Base-by-base conservation (phyloP, 2,329 filamentous ascomycete genomes). In the Aphanoascus verrucosus region DNA sequence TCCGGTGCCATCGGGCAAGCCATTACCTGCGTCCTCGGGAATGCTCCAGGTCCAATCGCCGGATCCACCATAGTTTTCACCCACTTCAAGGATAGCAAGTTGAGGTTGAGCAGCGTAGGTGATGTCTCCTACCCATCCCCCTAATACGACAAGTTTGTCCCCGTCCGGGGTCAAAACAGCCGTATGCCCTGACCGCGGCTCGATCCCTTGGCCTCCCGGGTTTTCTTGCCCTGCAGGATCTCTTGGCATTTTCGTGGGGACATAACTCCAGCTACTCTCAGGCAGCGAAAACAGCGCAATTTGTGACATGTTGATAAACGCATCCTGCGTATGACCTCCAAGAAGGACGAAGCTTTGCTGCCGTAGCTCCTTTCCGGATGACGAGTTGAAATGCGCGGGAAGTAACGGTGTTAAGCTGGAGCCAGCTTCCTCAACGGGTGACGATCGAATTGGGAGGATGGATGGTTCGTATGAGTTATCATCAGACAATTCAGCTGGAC, bases 221-320 rank as follows among this genome's bases (percentile, higher is more conserved):
- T 12, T n/a, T 5, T 20, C 17, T 23, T 17, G 41, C 11, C 19
- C 9, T n/a, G n/a, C n/a, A 17, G 20, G 17, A 19, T 7, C 8
- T 11, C 20, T 40, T 8, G 34, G 31, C 8, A n/a, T 14, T 12
- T 77, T 72, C n/a, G 90, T 80, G 1, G 77, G 74, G 23, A 94
- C 73, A 65, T 91, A 96, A 28, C 81, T 84, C 91, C 91, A 97
- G 51, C 80, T 84, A 63, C 89, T 83, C 62, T 94, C 85, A 0
- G 91, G 91, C 5, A 96, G 74, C 52, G 83, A 90, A 76, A 90
- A 95, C 1, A 96, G 73, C 0, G 89, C 91, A 1, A 91, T 81
- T 42, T 88, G 87, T 54, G 88, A 94, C 85, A 94, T 96, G 67
- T 96, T 94, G 71, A 96, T 84, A 65, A 95, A 96, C 0, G 89